These are phyloP conservation scores for Mangifera indica DNA, from an alignment of 345 rosid genomes.

Conservation along the genomic window DNA sequence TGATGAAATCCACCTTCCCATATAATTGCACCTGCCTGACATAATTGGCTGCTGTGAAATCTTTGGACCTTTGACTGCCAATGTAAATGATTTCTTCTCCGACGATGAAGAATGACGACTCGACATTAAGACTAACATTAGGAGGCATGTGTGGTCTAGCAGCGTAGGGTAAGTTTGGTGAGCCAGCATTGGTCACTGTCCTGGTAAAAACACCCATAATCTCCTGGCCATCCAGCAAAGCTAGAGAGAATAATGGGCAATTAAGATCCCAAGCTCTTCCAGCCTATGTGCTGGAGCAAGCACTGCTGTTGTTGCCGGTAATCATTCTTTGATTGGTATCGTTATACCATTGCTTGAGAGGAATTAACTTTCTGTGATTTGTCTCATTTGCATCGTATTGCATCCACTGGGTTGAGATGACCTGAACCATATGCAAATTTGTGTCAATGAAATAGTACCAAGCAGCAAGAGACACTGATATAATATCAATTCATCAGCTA, in stretches of 20 bases:
- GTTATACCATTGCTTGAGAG: constrained; percentile 47
- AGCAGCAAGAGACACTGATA: constrained; percentile 29
- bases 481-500: constrained; percentile 34
- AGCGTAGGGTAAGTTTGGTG: constrained; percentile 33
- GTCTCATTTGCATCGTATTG: constrained; percentile 33
- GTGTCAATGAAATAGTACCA: too few species aligned
- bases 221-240: constrained; percentile 32
- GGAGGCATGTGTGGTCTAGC: constrained; percentile 15
- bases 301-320: constrained; percentile 33
- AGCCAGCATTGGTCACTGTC: constrained; percentile 52
- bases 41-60: constrained; percentile 29
- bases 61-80: constrained; percentile 25
- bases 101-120: constrained; percentile 30
- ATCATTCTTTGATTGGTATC: constrained; percentile 25
- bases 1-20: constrained; percentile 33
- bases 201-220: constrained; percentile 30
- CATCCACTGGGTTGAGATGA: constrained; percentile 35
- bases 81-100: constrained; percentile 29
- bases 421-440: constrained; percentile 46
- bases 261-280: constrained; percentile 49
- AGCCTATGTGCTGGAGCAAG: constrained; percentile 19
- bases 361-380: constrained; percentile 42
- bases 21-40: constrained; percentile 32
- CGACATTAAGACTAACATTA: constrained; percentile 22
- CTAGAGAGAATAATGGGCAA: constrained; percentile 40